Base-by-base conservation (phyloP, 2,329 filamentous ascomycete genomes). In the Fusarium sp. region DNA sequence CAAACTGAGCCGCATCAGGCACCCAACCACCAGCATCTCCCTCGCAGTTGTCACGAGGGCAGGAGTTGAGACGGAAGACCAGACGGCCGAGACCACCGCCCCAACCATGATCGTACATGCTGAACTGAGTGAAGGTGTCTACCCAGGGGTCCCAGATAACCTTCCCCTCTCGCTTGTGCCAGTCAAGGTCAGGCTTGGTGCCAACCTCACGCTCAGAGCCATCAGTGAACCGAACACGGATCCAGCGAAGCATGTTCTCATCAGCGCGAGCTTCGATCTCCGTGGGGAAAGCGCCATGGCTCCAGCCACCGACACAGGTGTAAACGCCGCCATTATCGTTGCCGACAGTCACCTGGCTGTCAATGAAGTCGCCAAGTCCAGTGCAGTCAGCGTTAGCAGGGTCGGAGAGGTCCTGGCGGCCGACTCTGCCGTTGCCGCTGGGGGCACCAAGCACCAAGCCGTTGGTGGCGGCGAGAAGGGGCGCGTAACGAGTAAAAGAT, bases 211-310 rank as follows among this genome's bases (percentile, higher is more conserved):
- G 20, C 11, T 54, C 33, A 31, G 62, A 57, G 4, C 62, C 62
- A 8, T 64, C 62, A 31, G 62, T 64, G 7, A 45, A 64, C 8
- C 29, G 25, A 5, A 64, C 35, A 13, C 62, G 27, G 45, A 64
- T 57, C 33, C 33, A 64, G 18, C 50, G 62, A 10, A 64, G 62
- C 36, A 56, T 57, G n/a, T 56, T 56, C 38, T 40, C 50, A n/a
- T 40, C 52, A 14, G 62, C 62, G 3, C 27, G 27, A 2, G 62
- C 50, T 13, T 64, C 62, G 11, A 64, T 64, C 36, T 64, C 62
- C 16, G 40, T 64, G 14, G 50, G 50, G 36, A 57, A 64, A 20
- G 29, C 62, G 11, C 62, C 50, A 35, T 64, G 38, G 27, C 20
- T 45, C 62, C 62, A 64, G 25, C 36, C 22, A 5, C 33, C 50